Evolutionary conservation across 192 early-diverging fungal genomes (phyloP).

Genomic region (Umbelopsis vinacea): DNA sequence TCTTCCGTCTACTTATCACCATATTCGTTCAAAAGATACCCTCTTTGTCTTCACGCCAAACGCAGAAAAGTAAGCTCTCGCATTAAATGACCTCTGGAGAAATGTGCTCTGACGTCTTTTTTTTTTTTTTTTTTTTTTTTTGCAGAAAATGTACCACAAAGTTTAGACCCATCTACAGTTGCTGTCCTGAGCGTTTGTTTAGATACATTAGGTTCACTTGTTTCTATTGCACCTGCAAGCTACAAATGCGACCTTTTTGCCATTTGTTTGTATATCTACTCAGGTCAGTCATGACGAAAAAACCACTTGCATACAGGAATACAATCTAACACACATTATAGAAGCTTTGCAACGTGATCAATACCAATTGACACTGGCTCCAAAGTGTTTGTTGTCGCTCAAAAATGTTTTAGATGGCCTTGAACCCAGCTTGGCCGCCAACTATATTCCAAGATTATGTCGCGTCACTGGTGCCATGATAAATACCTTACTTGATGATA

Average conservation of each 20-base stretch:
- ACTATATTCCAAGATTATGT: slow-evolving; percentile 31
- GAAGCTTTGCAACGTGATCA: slow-evolving; percentile 47
- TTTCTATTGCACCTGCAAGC: slow-evolving; percentile 46
- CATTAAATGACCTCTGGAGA: not conserved
- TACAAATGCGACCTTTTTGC: slow-evolving; percentile 54
- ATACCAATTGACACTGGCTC: slow-evolving; percentile 49
- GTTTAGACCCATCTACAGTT: not conserved
- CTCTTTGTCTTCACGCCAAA: slow-evolving; percentile 33
- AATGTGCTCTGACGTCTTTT: not conserved
- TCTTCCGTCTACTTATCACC: slow-evolving; percentile 45
- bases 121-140: not conserved
- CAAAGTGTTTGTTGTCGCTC: slow-evolving; percentile 49
- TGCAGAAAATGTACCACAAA: not conserved
- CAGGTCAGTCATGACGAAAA: slow-evolving; percentile 32
- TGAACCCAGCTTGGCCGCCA: slow-evolving; percentile 26
- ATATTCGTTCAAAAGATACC: slow-evolving; percentile 53
- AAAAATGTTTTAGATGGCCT: slow-evolving; percentile 49
- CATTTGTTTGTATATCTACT: slow-evolving; percentile 54
- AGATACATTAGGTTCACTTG: slow-evolving; percentile 50
- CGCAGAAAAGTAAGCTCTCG: slow-evolving; percentile 21
- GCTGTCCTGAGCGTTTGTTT: slow-evolving; percentile 26
- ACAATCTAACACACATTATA: not conserved
- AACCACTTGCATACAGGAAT: not conserved
- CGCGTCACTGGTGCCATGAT: slow-evolving; percentile 31
- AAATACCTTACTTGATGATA: slow-evolving; percentile 31